Conservation (phyloP, 768 basidiomycete genomes). For the Mycena rosella region DNA sequence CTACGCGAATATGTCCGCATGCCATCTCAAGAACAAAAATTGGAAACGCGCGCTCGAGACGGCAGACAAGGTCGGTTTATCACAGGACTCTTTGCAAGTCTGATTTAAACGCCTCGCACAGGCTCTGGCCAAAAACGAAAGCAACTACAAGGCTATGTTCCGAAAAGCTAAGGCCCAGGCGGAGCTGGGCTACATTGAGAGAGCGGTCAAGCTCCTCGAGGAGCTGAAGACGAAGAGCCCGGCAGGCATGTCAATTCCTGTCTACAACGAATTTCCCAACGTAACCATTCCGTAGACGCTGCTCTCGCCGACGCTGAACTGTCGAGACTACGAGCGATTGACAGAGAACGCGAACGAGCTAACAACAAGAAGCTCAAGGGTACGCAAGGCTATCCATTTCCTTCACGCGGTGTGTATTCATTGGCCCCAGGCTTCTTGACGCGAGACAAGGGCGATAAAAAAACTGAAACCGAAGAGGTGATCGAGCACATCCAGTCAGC, state of each 20-base stretch:
- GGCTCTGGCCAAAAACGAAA: slow-evolving; percentile 81
- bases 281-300: slow-evolving; percentile 40
- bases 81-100: background rate
- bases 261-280: background rate
- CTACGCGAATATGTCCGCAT: slow-evolving; percentile 88
- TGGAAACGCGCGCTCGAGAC: slow-evolving; percentile 85
- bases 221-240: slow-evolving; percentile 76
- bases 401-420: background rate
- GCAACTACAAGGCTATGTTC: slow-evolving; percentile 85
- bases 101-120: slow-evolving; percentile 43
- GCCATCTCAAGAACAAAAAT: slow-evolving; percentile 83
- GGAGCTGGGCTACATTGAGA: slow-evolving; percentile 82
- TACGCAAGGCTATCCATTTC: slow-evolving; percentile 38
- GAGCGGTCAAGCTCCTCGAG: slow-evolving; percentile 72
- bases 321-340: slow-evolving; percentile 66
- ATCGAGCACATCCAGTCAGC: slow-evolving; percentile 33
- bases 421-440: slow-evolving; percentile 62
- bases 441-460: slow-evolving; percentile 27
- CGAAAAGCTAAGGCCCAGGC: slow-evolving; percentile 85
- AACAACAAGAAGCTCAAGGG: slow-evolving; percentile 84
- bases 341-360: slow-evolving; percentile 74
- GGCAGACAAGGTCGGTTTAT: slow-evolving; percentile 79
- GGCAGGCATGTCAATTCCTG: slow-evolving; percentile 55
- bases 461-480: slow-evolving; percentile 30
- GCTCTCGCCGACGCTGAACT: slow-evolving; percentile 75